Percentiles rank a stretch among this genome's conserved stretches.
phyloP scores from a whole-genome alignment of 1,284 basidiomycete genomes.

The Ceratorhiza oryzae-sativae region DNA sequence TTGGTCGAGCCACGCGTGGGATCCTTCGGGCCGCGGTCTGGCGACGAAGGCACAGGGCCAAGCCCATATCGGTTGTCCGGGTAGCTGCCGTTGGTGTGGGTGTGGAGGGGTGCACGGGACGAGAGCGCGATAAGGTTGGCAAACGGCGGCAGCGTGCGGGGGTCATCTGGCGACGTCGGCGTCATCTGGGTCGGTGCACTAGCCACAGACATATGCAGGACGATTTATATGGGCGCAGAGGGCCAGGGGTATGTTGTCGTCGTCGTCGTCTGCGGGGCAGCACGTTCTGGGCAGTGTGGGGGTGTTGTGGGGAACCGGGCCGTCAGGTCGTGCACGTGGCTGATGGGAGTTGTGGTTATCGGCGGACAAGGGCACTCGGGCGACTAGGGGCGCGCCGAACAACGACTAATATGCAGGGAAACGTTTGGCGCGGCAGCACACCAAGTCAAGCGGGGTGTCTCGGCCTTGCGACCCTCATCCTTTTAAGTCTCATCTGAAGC shows the following conservation, averaged over 20 bases:
- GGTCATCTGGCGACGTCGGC: slow-evolving; percentile 22
- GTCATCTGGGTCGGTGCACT: slow-evolving; percentile 27
- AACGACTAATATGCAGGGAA: slow-evolving; percentile 36
- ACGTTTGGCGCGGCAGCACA: slow-evolving; percentile 8
- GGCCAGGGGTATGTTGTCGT: neutral
- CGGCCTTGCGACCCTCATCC: slow-evolving; percentile 10
- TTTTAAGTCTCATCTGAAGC: slow-evolving; percentile 28
- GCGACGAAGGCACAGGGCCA: slow-evolving; percentile 22
- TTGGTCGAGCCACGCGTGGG: neutral
- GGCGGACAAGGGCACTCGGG: neutral
- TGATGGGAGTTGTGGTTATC: slow-evolving; percentile 3
- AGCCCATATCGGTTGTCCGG: slow-evolving; percentile 10
- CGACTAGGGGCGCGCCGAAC: neutral
- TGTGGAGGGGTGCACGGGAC: slow-evolving; percentile 25
- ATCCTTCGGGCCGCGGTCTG: slow-evolving; percentile 20
- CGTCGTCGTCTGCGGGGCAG: slow-evolving; percentile 4
- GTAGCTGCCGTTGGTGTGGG: slow-evolving; percentile 24
- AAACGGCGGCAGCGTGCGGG: slow-evolving; percentile 28
- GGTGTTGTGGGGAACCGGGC: slow-evolving; percentile 25
- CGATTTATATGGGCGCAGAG: neutral
- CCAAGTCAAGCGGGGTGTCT: slow-evolving; percentile 20
- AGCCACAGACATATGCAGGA: slow-evolving; percentile 19
- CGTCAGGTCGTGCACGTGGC: slow-evolving; percentile 14
- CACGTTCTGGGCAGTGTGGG: slow-evolving; percentile 4
- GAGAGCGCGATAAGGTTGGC: slow-evolving; percentile 29